Conservation (phyloP, 1,139 yeast genomes). For the Hanseniaspora uvarum region DNA sequence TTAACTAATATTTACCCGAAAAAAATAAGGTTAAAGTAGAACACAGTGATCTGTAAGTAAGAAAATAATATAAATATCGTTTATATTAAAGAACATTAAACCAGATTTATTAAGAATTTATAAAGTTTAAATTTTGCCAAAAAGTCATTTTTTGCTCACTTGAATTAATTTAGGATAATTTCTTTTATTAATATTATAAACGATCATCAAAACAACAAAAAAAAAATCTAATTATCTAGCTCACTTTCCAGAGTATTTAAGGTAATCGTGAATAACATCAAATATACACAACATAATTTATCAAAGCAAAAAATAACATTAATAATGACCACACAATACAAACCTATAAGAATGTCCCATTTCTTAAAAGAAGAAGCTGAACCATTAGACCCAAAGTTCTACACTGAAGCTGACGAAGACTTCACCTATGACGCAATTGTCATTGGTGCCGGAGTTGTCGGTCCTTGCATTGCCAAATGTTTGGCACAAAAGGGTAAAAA, state of each 20-base stretch:
- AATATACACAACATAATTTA: background rate
- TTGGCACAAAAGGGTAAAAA: constrained; percentile 81
- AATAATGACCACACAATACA: constrained; percentile 1
- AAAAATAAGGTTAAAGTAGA: no score
- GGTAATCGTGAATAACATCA: background rate
- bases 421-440: constrained; percentile 35
- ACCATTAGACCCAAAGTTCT: constrained; percentile 16
- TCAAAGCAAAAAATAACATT: background rate
- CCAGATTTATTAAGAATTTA: constrained; percentile 14
- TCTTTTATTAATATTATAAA: background rate
- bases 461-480: constrained; percentile 85
- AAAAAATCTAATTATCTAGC: no score
- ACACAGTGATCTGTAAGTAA: no score
- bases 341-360: constrained; percentile 20
- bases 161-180: no score
- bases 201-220: background rate
- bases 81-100: background rate
- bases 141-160: no score
- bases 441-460: constrained; percentile 92
- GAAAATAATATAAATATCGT: no score
- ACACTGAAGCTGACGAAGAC: constrained; percentile 26
- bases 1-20: no score
- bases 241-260: background rate
- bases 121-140: no score
- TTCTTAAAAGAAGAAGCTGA: constrained; percentile 15